Conservation (phyloP, 2,329 filamentous ascomycete genomes). For the Xylariaceae sp. region DNA sequence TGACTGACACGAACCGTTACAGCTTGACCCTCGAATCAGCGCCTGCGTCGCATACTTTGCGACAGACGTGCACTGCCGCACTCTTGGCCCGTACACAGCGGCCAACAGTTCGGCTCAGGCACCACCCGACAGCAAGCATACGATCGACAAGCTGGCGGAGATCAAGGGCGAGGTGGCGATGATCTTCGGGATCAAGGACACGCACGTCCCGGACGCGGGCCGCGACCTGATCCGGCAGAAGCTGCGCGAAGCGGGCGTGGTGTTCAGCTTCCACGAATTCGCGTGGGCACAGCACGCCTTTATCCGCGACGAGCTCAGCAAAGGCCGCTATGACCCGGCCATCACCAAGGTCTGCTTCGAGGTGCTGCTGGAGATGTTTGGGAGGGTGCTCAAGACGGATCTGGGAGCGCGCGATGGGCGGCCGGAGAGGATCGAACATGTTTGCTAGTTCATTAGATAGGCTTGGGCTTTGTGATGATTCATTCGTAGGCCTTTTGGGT, state of each 20-base stretch:
- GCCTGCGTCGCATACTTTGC: slow-evolving; percentile 86
- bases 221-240: slow-evolving; percentile 79
- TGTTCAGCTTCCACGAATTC: slow-evolving; percentile 80
- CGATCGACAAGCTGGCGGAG: slow-evolving; percentile 50
- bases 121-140: slow-evolving; percentile 42
- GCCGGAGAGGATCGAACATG: slow-evolving; percentile 61
- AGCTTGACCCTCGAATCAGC: slow-evolving; percentile 68
- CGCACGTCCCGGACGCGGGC: slow-evolving; percentile 77
- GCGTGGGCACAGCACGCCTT: slow-evolving; percentile 96
- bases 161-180: slow-evolving; percentile 77
- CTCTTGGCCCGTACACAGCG: slow-evolving; percentile 57
- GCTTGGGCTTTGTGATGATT: too few species aligned
- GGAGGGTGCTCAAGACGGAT: slow-evolving; percentile 69
- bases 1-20: background rate
- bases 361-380: slow-evolving; percentile 81
- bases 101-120: slow-evolving; percentile 42
- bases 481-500: too few species aligned
- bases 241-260: slow-evolving; percentile 66
- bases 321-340: slow-evolving; percentile 88
- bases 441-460: slow-evolving; percentile 47
- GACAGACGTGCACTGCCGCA: slow-evolving; percentile 79
- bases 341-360: slow-evolving; percentile 85
- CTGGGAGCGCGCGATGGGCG: slow-evolving; percentile 62
- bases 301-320: slow-evolving; percentile 85
- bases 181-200: slow-evolving; percentile 90